These are phyloP conservation scores for Thalassiosira ordinaria DNA, from an alignment of 352 stramenopile species.

Conservation along the genomic window DNA sequence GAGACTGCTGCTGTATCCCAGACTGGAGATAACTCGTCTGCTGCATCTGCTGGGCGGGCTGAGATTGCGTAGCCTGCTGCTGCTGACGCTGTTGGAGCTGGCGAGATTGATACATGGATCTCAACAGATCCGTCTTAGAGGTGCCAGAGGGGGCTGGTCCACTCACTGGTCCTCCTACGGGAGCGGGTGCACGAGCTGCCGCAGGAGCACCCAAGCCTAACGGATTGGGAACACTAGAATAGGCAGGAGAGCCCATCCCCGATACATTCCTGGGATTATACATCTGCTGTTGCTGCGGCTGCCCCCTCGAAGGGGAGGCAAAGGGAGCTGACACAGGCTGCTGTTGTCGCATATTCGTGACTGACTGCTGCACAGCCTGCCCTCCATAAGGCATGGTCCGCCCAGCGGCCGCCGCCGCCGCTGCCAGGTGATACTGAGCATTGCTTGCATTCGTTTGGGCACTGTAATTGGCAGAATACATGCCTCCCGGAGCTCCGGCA, in stretches of 20 bases:
- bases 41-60: slow-evolving; percentile 12
- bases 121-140: slow-evolving; percentile 40
- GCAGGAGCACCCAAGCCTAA: slow-evolving; percentile 22
- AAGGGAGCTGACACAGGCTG: neutral
- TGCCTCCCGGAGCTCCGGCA: neutral
- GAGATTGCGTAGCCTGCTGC: slow-evolving; percentile 14
- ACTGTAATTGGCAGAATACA: slow-evolving; percentile 26
- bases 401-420: neutral
- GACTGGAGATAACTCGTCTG: no score
- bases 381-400: slow-evolving; percentile 6
- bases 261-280: slow-evolving; percentile 8
- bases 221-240: slow-evolving; percentile 44
- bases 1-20: slow-evolving; percentile 4
- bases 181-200: neutral
- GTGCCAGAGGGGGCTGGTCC: neutral
- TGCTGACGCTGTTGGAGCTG: slow-evolving; percentile 11
- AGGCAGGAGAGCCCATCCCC: slow-evolving; percentile 10
- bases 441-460: slow-evolving; percentile 22
- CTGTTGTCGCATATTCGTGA: slow-evolving; percentile 14
- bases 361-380: neutral
- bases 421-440: slow-evolving; percentile 20
- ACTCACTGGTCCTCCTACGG: neutral
- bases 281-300: slow-evolving; percentile 4
- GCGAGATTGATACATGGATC: slow-evolving; percentile 54
- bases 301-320: neutral